Evolutionary conservation across 2,329 filamentous ascomycete genomes (phyloP).

Genomic region (Diaporthe caulivora): DNA sequence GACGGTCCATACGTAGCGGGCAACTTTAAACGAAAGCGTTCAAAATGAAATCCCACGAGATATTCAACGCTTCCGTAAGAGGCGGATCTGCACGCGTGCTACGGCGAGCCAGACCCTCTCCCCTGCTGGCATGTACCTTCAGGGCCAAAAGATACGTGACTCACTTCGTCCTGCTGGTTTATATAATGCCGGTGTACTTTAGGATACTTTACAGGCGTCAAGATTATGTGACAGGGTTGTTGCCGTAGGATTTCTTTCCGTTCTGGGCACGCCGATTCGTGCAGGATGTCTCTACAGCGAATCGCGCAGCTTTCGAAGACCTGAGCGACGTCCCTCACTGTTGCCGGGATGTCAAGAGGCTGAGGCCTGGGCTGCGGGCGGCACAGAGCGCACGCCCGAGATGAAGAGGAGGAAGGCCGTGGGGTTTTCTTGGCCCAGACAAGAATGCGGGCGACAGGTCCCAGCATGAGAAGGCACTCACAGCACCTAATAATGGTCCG

Average conservation of each 20-base stretch:
- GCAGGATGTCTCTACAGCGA: neutral
- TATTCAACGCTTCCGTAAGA: conserved; percentile 16
- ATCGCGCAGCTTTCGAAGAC: neutral
- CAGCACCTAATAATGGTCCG: neutral
- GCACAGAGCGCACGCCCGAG: neutral
- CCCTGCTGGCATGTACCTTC: neutral
- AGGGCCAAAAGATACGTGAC: neutral
- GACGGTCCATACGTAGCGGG: conserved; percentile 1
- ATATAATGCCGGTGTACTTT: neutral
- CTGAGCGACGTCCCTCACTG: neutral
- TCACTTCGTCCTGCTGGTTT: neutral
- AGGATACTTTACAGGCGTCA: neutral
- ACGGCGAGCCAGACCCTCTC: neutral
- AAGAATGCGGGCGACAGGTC: conserved; percentile 4
- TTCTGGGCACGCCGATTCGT: neutral
- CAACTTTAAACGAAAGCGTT: conserved; percentile 22
- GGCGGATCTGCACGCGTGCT: conserved; percentile 3
- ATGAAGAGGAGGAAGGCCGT: neutral
- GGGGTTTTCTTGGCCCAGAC: neutral
- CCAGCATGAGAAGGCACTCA: neutral
- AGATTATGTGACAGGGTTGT: neutral
- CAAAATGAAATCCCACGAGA: conserved; percentile 12
- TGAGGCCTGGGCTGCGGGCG: neutral
- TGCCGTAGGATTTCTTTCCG: neutral
- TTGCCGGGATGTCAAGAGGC: neutral